Base-by-base conservation (phyloP, 352 stramenopile genomes). In the Globisporangium yorkense region DNA sequence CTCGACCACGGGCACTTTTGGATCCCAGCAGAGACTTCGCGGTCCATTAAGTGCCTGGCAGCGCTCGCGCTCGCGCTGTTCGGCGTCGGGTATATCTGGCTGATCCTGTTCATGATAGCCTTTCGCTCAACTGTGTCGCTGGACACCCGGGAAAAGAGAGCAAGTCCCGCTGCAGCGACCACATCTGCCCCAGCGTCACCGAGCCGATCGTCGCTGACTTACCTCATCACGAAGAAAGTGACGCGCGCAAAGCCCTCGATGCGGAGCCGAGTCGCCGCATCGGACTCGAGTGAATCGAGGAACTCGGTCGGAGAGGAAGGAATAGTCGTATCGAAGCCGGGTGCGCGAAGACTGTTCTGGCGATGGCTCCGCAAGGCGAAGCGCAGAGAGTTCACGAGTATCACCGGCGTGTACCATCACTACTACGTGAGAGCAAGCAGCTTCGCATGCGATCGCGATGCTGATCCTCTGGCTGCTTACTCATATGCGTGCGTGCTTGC, bases 1-100 rank as follows among this genome's bases (percentile, higher is more conserved):
- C 24, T 64, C 3, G 57, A 68, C 55, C 8, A 60, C 18, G 61
- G 54, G 1, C 50, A 72, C 1, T 72, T 68, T 44, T 72, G 61
- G 65, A 21, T 71, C 40, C 39, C 67, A 2, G 24, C 31, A 7
- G 39, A 58, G 12, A 43, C 56, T 10, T 33, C 55, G 0, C 40
- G 12, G 0, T 15, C 45, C 21, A 31, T 62, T 3, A 41, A 47
- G 2, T 40, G 27, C 1, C 6, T 64, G 10, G 52, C 60, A 16
- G 21, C 49, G 2, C 37, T 52, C 2, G 3, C 15, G 9, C 45
- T 35, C 8, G 20, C 20, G 1, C 45, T 50, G 6, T 66, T 61
- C 49, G 46, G 24, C 13, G 43, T 45, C 35, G 49, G 48, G 3
- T 65, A 72, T 37, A 4, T 61, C 15, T 44, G n/a, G 8, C 50